Percentiles rank a stretch among this genome's conserved stretches.
Conservation (phyloP, 1,284 basidiomycete species). For the Schizophyllum commune region DNA sequence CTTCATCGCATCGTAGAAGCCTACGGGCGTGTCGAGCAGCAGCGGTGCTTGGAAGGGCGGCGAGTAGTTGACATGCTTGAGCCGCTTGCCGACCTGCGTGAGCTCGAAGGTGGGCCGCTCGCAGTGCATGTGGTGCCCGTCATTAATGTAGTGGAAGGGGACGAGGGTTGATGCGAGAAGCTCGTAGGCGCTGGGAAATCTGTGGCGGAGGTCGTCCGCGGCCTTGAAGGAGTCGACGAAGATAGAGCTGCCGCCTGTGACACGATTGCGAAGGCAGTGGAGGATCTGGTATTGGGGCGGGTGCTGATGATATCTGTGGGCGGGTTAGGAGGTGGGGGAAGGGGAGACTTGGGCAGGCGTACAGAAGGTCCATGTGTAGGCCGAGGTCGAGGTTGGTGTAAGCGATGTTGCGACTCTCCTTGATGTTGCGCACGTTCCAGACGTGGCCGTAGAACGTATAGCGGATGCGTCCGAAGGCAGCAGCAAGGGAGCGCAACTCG, state of each 20-base stretch:
- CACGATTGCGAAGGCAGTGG: constrained; percentile 80
- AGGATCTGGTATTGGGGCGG: constrained; percentile 91
- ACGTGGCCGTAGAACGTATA: constrained; percentile 87
- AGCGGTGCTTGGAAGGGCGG: constrained; percentile 93
- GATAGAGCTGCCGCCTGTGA: constrained; percentile 80
- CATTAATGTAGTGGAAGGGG: constrained; percentile 88
- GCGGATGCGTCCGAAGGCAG: constrained; percentile 68
- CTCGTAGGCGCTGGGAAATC: constrained; percentile 49
- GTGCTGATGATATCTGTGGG: constrained; percentile 72
- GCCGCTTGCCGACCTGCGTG: constrained; percentile 19
- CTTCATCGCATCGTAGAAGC: constrained; percentile 62
- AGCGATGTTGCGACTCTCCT: constrained; percentile 83
- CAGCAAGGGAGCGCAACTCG: constrained; percentile 59
- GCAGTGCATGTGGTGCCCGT: constrained; percentile 77
- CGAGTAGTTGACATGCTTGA: constrained; percentile 81
- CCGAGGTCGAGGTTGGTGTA: constrained; percentile 90
- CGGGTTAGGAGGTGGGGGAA: neutral
- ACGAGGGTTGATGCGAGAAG: constrained; percentile 59
- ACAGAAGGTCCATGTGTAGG: constrained; percentile 91
- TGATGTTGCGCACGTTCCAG: constrained; percentile 85
- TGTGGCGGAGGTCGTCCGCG: constrained; percentile 49
- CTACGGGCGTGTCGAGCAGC: constrained; percentile 37
- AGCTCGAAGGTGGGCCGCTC: constrained; percentile 81
- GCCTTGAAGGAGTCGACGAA: constrained; percentile 82
- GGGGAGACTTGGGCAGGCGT: constrained; percentile 26